These are phyloP conservation scores for Brassica rapa DNA, from an alignment of 345 rosid genomes.

Conservation along the genomic window DNA sequence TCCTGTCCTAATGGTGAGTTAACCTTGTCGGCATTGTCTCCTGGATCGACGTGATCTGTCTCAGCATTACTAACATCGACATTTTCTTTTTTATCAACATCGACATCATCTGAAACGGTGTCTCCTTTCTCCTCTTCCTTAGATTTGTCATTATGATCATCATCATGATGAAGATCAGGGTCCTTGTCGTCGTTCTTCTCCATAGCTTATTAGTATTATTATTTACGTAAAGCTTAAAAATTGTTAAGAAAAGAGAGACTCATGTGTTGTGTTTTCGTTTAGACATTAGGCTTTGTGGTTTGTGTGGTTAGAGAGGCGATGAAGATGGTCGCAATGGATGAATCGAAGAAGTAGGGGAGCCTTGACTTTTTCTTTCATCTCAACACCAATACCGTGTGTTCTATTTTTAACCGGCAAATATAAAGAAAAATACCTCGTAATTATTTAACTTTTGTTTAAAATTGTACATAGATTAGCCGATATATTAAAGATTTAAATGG, in stretches of 20 bases:
- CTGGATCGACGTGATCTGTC: background rate
- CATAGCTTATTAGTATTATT: constrained; percentile 14
- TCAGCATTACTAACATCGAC: constrained; percentile 29
- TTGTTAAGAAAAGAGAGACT: constrained; percentile 36
- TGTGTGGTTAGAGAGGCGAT: constrained; percentile 34
- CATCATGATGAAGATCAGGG: constrained; percentile 28
- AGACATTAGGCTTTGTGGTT: constrained; percentile 34
- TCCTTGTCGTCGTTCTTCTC: constrained; percentile 41
- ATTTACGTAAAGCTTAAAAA: constrained; percentile 26
- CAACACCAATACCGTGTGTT: constrained; percentile 17
- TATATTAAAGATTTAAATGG: background rate
- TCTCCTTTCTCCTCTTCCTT: constrained; percentile 19
- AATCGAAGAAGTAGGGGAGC: constrained; percentile 41
- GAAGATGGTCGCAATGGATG: constrained; percentile 28
- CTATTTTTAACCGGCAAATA: constrained; percentile 30
- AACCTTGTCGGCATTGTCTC: constrained; percentile 32
- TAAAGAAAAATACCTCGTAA: background rate
- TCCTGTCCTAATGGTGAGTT: constrained; percentile 28
- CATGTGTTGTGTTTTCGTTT: constrained; percentile 40
- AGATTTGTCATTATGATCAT: constrained; percentile 22
- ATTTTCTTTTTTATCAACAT: constrained; percentile 24
- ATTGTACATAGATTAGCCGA: background rate
- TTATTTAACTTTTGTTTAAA: background rate
- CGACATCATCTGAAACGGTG: constrained; percentile 21
- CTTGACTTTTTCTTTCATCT: constrained; percentile 35